Percentiles rank a stretch among this genome's conserved stretches.
Evolutionary conservation across 192 early-diverging fungal species (phyloP).

Genomic region (Jimgerdemannia flammicorona): DNA sequence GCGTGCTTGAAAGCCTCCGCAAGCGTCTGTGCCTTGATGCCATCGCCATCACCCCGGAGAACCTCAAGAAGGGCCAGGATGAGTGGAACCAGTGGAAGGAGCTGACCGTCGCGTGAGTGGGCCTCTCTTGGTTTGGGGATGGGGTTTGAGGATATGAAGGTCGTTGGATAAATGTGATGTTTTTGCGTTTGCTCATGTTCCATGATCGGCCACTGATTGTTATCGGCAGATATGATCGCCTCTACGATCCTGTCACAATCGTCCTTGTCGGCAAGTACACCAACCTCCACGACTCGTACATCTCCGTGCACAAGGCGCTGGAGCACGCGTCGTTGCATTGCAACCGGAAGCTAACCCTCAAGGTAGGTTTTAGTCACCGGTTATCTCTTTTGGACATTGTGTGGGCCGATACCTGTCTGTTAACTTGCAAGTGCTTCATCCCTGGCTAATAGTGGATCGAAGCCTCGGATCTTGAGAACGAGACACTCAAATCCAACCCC

Average conservation of each 20-base stretch:
- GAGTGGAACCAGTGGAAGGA: slow-evolving; percentile 88
- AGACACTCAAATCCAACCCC: slow-evolving; percentile 70
- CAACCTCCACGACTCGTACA: slow-evolving; percentile 93
- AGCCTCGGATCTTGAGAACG: slow-evolving; percentile 84
- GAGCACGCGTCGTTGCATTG: slow-evolving; percentile 91
- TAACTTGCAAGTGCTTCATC: slow-evolving; percentile 11
- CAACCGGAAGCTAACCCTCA: slow-evolving; percentile 74
- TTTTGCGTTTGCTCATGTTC: no score
- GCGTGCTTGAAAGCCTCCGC: slow-evolving; percentile 75
- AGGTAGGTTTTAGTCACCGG: not conserved
- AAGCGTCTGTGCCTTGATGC: slow-evolving; percentile 74
- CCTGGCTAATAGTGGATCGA: slow-evolving; percentile 80
- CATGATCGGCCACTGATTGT: slow-evolving; percentile 2
- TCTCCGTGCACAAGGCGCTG: slow-evolving; percentile 93
- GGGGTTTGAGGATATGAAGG: no score
- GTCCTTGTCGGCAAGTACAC: slow-evolving; percentile 97
- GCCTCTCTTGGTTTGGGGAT: not conserved
- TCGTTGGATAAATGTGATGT: not conserved
- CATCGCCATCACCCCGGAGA: slow-evolving; percentile 49
- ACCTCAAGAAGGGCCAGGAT: slow-evolving; percentile 48
- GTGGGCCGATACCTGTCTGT: slow-evolving; percentile 6
- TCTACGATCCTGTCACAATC: slow-evolving; percentile 82
- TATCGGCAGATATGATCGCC: slow-evolving; percentile 61
- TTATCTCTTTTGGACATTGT: no score
- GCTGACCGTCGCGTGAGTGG: slow-evolving; percentile 54